These are phyloP conservation scores for Fomitopsis palustris DNA, from an alignment of 1,284 basidiomycete genomes.

Conservation along the genomic window DNA sequence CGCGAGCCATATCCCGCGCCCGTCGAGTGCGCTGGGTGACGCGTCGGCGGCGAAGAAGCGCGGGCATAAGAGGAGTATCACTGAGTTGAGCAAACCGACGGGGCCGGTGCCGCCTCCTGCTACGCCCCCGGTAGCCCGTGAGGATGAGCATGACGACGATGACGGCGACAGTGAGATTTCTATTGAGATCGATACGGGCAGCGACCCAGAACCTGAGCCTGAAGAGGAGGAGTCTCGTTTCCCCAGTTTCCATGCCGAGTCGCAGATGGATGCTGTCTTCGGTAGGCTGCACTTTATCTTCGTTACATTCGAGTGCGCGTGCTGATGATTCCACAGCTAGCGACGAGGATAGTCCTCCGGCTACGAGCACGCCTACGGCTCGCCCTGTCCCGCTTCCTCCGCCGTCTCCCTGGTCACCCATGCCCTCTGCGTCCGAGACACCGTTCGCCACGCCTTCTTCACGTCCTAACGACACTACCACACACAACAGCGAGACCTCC, in stretches of 20 bases:
- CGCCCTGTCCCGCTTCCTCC: slow-evolving; percentile 16
- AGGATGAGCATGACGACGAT: slow-evolving; percentile 11
- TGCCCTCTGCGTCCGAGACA: not conserved
- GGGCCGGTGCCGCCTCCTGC: slow-evolving; percentile 25
- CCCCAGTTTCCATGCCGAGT: slow-evolving; percentile 10
- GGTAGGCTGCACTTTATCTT: slow-evolving; percentile 26
- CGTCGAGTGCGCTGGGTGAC: slow-evolving; percentile 20
- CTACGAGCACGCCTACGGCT: slow-evolving; percentile 35
- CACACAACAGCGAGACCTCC: not conserved
- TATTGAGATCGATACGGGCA: slow-evolving; percentile 14
- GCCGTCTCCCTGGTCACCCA: not conserved
- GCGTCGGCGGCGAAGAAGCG: slow-evolving; percentile 7
- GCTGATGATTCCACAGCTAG: slow-evolving; percentile 26
- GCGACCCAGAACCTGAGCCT: slow-evolving; percentile 10
- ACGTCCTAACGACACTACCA: not conserved
- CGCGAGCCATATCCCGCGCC: slow-evolving; percentile 14
- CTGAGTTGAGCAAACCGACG: slow-evolving; percentile 27
- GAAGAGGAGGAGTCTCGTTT: slow-evolving; percentile 10
- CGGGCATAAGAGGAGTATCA: slow-evolving; percentile 28
- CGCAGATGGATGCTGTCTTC: slow-evolving; percentile 26
- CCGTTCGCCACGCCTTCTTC: not conserved
- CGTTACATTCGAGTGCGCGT: not conserved
- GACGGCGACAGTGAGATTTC: slow-evolving; percentile 1
- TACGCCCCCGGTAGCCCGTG: not conserved
- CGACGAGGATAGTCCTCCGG: slow-evolving; percentile 31